Conservation (phyloP, 352 stramenopile species). For the Blastocystis sp. region DNA sequence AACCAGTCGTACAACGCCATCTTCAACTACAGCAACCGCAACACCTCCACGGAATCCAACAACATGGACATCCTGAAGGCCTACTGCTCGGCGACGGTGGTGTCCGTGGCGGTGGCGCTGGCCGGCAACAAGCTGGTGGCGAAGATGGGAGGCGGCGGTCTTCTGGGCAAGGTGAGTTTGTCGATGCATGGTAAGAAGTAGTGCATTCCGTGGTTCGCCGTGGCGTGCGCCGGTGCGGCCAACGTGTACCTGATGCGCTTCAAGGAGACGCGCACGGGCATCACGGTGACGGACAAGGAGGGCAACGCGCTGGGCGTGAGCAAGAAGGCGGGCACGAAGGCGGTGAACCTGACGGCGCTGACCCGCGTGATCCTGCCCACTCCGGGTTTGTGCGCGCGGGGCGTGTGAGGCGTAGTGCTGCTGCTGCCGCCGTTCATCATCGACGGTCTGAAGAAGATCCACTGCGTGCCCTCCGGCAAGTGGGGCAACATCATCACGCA, state of each 20-base stretch:
- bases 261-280: constrained; percentile 76
- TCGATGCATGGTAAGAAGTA: constrained; percentile 74
- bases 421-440: constrained; percentile 69
- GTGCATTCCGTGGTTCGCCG: constrained; percentile 80
- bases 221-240: constrained; percentile 81
- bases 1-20: too few species aligned
- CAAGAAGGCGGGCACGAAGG: too few species aligned
- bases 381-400: constrained; percentile 76
- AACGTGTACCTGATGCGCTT: constrained; percentile 85
- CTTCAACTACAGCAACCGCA: too few species aligned
- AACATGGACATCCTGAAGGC: constrained; percentile 77
- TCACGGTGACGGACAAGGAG: constrained; percentile 71
- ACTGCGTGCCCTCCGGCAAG: constrained; percentile 45
- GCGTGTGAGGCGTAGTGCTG: constrained; percentile 10
- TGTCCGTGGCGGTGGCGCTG: constrained; percentile 79
- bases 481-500: constrained; percentile 47
- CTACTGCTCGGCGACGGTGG: constrained; percentile 70
- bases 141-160: constrained; percentile 73
- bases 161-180: constrained; percentile 73
- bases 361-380: constrained; percentile 78
- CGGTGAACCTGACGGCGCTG: too few species aligned
- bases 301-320: constrained; percentile 76
- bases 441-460: constrained; percentile 36
- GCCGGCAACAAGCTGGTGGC: constrained; percentile 78
- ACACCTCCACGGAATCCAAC: constrained; percentile 77